Percentiles rank a stretch among this genome's conserved stretches.
Conservation (phyloP, 2,329 filamentous ascomycete genomes). For the Orbilia blumenaviensis region DNA sequence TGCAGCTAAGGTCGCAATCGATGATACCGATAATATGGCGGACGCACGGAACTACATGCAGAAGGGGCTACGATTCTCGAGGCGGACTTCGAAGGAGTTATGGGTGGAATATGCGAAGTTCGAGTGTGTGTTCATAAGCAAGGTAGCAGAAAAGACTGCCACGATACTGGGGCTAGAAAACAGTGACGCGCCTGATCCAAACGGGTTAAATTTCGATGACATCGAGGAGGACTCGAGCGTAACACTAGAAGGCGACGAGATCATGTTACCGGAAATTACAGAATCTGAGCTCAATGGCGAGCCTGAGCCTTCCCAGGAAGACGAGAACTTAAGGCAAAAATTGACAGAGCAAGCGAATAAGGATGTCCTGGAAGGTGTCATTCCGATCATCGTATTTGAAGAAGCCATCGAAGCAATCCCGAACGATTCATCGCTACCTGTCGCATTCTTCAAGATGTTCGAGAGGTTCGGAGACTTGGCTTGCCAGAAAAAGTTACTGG, state of each 20-base stretch:
- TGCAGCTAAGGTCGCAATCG: conserved; percentile 79
- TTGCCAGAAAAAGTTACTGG: conserved; percentile 72
- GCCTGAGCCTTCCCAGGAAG: conserved; percentile 56
- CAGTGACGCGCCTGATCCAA: conserved; percentile 73
- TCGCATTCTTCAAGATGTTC: conserved; percentile 83
- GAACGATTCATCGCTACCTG: conserved; percentile 72
- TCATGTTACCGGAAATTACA: conserved; percentile 67
- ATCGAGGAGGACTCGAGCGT: conserved; percentile 59
- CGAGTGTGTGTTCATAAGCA: conserved; percentile 90
- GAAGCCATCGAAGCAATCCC: conserved; percentile 81
- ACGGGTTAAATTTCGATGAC: conserved; percentile 63
- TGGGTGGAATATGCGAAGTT: conserved; percentile 92
- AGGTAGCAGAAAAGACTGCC: conserved; percentile 68
- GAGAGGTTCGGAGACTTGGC: conserved; percentile 73
- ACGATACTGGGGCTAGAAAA: conserved; percentile 61
- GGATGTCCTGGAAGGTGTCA: conserved; percentile 88
- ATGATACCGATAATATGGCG: conserved; percentile 84
- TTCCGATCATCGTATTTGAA: conserved; percentile 91
- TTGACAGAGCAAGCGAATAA: conserved; percentile 74
- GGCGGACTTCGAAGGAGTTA: conserved; percentile 70
- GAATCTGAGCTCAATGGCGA: conserved; percentile 70
- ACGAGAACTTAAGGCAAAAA: conserved; percentile 64
- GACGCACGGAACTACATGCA: conserved; percentile 86
- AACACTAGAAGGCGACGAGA: conserved; percentile 63
- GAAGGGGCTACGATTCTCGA: conserved; percentile 89